These are phyloP conservation scores for Penicillium nucicola DNA, from an alignment of 495 filamentous ascomycete genomes.

Conservation along the genomic window DNA sequence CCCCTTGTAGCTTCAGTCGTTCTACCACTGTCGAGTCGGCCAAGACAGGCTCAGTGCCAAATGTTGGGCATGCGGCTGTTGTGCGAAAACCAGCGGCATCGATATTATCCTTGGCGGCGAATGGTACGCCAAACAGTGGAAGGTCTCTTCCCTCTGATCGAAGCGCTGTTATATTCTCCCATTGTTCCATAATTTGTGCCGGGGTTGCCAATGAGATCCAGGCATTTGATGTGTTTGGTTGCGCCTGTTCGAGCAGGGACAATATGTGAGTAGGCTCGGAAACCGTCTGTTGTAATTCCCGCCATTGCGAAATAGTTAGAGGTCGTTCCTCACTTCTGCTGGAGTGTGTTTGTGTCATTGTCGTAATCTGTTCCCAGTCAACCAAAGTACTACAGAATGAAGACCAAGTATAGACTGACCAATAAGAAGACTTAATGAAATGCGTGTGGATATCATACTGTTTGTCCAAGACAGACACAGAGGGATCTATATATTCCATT, in stretches of 20 bases:
- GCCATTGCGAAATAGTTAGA: constrained; percentile 1
- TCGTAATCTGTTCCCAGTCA: too few species aligned
- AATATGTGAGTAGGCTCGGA: constrained; percentile 6
- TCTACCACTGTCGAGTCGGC: constrained; percentile 22
- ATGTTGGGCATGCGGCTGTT: constrained; percentile 56
- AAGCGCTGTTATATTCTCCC: constrained; percentile 3
- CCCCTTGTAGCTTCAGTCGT: constrained; percentile 42
- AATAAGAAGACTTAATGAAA: too few species aligned
- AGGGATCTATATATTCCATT: too few species aligned
- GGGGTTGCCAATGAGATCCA: constrained; percentile 17
- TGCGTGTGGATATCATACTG: too few species aligned
- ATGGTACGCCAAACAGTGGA: constrained; percentile 61
- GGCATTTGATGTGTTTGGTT: not conserved
- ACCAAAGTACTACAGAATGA: too few species aligned
- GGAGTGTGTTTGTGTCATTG: too few species aligned
- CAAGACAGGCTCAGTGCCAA: constrained; percentile 45
- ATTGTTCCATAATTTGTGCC: constrained; percentile 9
- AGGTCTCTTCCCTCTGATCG: constrained; percentile 37
- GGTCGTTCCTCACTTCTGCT: too few species aligned
- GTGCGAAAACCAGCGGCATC: constrained; percentile 55
- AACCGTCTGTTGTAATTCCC: constrained; percentile 1
- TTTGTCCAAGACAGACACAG: too few species aligned
- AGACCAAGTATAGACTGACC: too few species aligned
- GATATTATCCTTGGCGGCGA: constrained; percentile 63
- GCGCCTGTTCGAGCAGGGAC: constrained; percentile 3